These are phyloP conservation scores for Entelexis sorbosivorans DNA, from an alignment of 1,139 yeast genomes.

Conservation along the genomic window DNA sequence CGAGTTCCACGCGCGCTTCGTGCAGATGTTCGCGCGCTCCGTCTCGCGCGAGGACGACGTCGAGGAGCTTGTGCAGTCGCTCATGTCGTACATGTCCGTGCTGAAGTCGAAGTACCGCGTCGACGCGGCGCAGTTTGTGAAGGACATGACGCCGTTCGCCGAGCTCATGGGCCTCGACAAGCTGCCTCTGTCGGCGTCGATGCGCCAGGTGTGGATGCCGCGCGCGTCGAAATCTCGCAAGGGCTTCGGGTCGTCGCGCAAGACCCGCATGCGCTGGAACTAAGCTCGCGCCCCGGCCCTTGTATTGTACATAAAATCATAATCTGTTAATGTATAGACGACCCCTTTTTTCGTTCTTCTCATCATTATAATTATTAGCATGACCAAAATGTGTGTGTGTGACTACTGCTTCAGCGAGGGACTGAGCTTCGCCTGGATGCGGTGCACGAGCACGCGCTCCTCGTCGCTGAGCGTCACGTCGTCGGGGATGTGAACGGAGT, in stretches of 20 bases:
- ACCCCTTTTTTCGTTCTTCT: no score
- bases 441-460: background rate
- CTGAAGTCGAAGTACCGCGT: slow-evolving; percentile 21
- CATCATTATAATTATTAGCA: no score
- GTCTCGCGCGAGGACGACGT: slow-evolving; percentile 18
- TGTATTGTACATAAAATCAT: background rate
- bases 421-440: slow-evolving; percentile 1
- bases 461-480: background rate
- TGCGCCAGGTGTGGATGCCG: slow-evolving; percentile 19
- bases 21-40: slow-evolving; percentile 8
- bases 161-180: slow-evolving; percentile 19
- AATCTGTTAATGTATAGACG: background rate
- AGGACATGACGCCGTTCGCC: slow-evolving; percentile 23
- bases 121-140: slow-evolving; percentile 14
- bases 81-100: slow-evolving; percentile 24
- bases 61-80: slow-evolving; percentile 18
- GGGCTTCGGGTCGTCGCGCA: slow-evolving; percentile 20
- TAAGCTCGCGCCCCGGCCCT: no score
- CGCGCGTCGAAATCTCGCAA: background rate
- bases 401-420: background rate
- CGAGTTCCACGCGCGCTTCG: slow-evolving; percentile 17
- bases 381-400: background rate
- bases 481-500: background rate
- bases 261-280: slow-evolving; percentile 22
- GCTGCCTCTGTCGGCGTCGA: slow-evolving; percentile 13